Conservation (phyloP, 192 early-diverging fungal species). For the Dispira parvispora region DNA sequence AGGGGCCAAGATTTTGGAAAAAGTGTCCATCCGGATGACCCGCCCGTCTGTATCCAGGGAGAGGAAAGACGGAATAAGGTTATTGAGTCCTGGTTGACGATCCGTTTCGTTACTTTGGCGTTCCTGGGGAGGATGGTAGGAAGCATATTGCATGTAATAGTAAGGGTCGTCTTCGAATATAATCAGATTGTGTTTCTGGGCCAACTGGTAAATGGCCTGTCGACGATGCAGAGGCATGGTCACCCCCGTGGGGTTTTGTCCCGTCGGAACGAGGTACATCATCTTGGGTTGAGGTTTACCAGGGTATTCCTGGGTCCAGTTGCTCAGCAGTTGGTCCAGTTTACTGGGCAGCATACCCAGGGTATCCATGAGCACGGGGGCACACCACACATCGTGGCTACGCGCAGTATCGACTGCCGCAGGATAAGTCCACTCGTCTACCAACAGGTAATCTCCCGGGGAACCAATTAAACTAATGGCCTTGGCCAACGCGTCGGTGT, state of each 20-base stretch:
- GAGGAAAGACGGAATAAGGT: conserved; percentile 56
- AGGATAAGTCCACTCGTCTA: conserved; percentile 51
- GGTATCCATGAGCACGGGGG: conserved; percentile 34
- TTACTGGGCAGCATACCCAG: conserved; percentile 44
- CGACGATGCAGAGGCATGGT: conserved; percentile 63
- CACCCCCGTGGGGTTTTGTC: conserved; percentile 81
- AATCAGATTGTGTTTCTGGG: conserved; percentile 55
- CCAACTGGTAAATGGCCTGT: conserved; percentile 58
- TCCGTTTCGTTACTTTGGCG: not conserved
- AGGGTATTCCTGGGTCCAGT: conserved; percentile 17
- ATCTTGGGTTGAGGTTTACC: conserved; percentile 24
- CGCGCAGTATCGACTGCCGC: conserved; percentile 32
- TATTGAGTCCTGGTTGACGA: conserved; percentile 14
- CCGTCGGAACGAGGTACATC: conserved; percentile 68
- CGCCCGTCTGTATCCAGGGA: conserved; percentile 78
- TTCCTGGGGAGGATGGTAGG: conserved; percentile 13
- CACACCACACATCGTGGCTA: conserved; percentile 30
- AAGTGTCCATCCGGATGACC: conserved; percentile 80
- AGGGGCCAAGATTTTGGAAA: conserved; percentile 81
- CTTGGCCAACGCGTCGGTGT: conserved; percentile 42
- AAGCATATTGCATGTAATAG: conserved; percentile 67
- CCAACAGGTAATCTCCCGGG: conserved; percentile 37
- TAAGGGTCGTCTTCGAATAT: conserved; percentile 96
- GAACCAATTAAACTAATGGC: conserved; percentile 34
- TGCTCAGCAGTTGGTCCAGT: conserved; percentile 29